Evolutionary conservation across 1,284 basidiomycete species (phyloP), one percentile per base, ranked within the genome.

Genomic region (Laetiporus sulphureus): DNA sequence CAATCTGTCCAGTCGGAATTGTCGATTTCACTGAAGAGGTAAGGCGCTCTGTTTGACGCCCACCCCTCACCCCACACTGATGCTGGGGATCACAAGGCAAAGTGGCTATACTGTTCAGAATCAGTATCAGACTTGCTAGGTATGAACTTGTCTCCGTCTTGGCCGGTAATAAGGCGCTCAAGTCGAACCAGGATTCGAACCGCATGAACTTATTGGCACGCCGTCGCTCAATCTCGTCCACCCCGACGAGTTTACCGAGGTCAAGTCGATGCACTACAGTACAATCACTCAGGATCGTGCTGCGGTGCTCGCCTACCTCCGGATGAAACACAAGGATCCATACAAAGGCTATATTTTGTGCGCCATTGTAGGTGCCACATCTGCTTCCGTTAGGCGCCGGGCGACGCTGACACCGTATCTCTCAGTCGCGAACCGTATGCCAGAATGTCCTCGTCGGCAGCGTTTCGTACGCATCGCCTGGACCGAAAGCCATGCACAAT

Each of bases 271-370:
- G 27, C 83, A 87, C 57, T 82, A 81, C 51, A 79, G 83, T 36
- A 86, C 82, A 3, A 83, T 86, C 49, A 65, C 69, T 27, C 72
- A 80, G 51, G 83, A 88, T 63, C 83, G 86, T 54, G 83, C 83
- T 1, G 84, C 84, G 0, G 78, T 75, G 19, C 68, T 88, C 18
- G 79, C 76, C 1, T 88, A 88, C 53, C 66, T 88, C 36, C 78
- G 83, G 37, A 69, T 88, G 62, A 71, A 72, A 53, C 83, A 87
- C 64, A 85, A 84, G 52, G 75, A 83, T 53, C 80, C 79, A 0
- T 73, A 74, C 60, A 76, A 77, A 48, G 83, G 83, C 6, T 86
- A 82, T 54, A 64, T 86, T 32, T 66, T 84, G 11, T 85, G 83
- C 56, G 72, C 75, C 23, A 72, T 86, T 44, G 84, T 87, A 52